Percentiles rank a stretch among this genome's conserved stretches.
Evolutionary conservation across 306 rosid species (phyloP).

Genomic region (Luffa acutangula): DNA sequence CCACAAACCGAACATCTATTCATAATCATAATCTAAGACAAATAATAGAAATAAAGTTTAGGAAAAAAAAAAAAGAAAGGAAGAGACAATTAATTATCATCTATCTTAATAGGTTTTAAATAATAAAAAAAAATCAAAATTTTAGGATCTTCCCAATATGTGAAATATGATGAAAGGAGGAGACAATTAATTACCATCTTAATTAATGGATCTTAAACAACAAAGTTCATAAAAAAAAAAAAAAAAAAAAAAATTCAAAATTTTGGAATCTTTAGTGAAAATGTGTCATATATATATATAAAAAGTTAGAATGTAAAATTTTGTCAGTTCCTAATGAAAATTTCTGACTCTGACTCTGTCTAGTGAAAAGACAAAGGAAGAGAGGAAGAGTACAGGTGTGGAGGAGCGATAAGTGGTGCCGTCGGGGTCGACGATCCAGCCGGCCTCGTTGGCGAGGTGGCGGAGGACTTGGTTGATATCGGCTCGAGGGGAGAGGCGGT

Average conservation of each 20-base stretch:
- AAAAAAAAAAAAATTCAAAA: too few species aligned
- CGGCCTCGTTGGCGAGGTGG: slow-evolving; percentile 39
- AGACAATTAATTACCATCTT: too few species aligned
- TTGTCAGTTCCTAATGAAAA: not conserved
- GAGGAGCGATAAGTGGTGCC: slow-evolving; percentile 42
- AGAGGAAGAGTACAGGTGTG: not conserved
- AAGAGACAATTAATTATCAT: too few species aligned
- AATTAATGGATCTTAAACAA: too few species aligned
- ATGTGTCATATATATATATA: too few species aligned
- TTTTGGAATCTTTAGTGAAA: too few species aligned
- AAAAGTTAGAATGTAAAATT: not conserved
- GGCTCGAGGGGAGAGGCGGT: slow-evolving; percentile 31
- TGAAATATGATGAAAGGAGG: too few species aligned
- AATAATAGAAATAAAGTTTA: not conserved
- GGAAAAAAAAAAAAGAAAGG: not conserved
- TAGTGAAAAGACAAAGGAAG: not conserved
- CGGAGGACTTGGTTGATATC: slow-evolving; percentile 50
- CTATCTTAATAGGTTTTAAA: too few species aligned
- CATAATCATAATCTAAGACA: slow-evolving; percentile 19
- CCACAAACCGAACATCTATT: slow-evolving; percentile 32
- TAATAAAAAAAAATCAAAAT: too few species aligned
- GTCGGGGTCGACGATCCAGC: slow-evolving; percentile 32
- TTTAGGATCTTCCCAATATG: too few species aligned
- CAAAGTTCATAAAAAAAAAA: too few species aligned
- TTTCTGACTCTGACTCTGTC: too few species aligned